Percentiles rank a stretch among this genome's conserved stretches.
Evolutionary conservation across 306 rosid species (phyloP).

Genomic region (Lathyrus aphaca): DNA sequence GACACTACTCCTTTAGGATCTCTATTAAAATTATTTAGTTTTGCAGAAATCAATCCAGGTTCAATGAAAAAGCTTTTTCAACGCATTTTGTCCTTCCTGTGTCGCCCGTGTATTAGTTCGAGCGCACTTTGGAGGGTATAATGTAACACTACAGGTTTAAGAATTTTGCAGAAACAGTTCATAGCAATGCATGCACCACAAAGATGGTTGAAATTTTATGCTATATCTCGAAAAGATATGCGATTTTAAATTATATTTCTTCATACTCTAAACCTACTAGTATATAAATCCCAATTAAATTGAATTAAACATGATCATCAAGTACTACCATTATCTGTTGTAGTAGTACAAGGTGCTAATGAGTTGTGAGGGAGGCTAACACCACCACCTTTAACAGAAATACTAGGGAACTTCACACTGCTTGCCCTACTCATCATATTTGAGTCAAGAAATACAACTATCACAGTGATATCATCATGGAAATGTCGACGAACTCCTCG

Average conservation of each 20-base stretch:
- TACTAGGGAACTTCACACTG: conserved; percentile 58
- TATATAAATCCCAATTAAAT: conserved; percentile 4
- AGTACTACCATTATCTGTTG: conserved; percentile 60
- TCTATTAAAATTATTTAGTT: no score
- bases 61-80: no score
- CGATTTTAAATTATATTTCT: conserved; percentile 4
- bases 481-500: conserved; percentile 98
- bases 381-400: conserved; percentile 92
- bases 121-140: no score
- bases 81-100: no score
- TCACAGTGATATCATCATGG: conserved; percentile 96
- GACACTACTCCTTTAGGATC: no score
- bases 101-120: no score
- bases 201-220: background rate
- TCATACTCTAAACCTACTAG: conserved; percentile 16
- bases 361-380: conserved; percentile 69
- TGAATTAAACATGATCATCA: conserved; percentile 47
- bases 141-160: no score
- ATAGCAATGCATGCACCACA: no score
- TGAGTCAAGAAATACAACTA: conserved; percentile 81
- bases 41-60: no score
- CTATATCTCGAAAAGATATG: conserved; percentile 9
- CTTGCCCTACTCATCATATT: conserved; percentile 76
- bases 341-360: conserved; percentile 69
- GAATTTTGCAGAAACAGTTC: no score